These are phyloP conservation scores for Trametes pubescens DNA, from an alignment of 1,284 basidiomycete genomes.

Conservation along the genomic window DNA sequence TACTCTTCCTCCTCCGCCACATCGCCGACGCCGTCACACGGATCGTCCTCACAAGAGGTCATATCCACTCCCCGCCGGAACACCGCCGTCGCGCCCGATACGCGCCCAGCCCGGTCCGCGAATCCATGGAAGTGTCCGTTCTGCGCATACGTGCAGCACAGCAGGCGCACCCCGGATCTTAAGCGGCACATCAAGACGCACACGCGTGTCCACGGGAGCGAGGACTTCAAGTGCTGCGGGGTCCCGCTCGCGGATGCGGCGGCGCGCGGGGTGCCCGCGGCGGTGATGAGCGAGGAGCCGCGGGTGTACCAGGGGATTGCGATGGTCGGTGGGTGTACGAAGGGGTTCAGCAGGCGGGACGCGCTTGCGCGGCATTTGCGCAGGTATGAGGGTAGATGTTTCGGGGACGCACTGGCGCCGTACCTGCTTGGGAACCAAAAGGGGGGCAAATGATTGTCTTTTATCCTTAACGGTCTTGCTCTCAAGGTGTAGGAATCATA, in stretches of 20 bases:
- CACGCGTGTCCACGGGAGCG: constrained; percentile 41
- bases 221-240: constrained; percentile 50
- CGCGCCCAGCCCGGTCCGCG: not conserved
- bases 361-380: constrained; percentile 37
- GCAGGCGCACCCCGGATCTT: constrained; percentile 58
- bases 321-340: constrained; percentile 35
- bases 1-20: not conserved
- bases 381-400: constrained; percentile 23
- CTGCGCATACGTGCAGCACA: constrained; percentile 39
- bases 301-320: not conserved
- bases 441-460: not conserved
- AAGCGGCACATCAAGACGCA: constrained; percentile 62
- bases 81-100: not conserved
- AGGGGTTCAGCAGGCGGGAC: constrained; percentile 34
- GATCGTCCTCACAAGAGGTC: not conserved
- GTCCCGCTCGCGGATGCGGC: constrained; percentile 47
- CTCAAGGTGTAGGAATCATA: not conserved
- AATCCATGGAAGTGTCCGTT: constrained; percentile 8
- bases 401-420: constrained; percentile 11
- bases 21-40: not conserved
- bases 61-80: not conserved
- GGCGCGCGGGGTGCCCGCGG: constrained; percentile 32
- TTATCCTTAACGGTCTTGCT: not conserved
- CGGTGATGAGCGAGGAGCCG: constrained; percentile 19
- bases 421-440: constrained; percentile 13